Percentiles rank a stretch among this genome's conserved stretches.
Conservation (phyloP, 208 protist genomes). For the Leishmania gerbilli region DNA sequence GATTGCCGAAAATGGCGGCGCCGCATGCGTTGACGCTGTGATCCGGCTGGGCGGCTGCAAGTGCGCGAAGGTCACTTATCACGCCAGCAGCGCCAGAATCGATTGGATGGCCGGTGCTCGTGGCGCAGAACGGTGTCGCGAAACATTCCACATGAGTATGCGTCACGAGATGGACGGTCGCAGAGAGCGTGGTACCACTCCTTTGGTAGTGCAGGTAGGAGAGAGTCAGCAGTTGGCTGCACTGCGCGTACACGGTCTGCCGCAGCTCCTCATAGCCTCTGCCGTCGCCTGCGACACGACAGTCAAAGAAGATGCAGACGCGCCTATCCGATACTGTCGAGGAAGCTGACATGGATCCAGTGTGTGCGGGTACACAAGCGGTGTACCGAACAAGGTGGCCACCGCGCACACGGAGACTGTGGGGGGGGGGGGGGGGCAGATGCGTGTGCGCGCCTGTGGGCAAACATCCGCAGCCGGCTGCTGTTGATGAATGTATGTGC, state of each 20-base stretch:
- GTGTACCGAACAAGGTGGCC: background rate
- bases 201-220: background rate
- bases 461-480: background rate
- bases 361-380: background rate
- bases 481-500: background rate
- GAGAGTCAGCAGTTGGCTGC: background rate
- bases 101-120: background rate
- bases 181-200: background rate
- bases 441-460: background rate
- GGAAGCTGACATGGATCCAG: background rate
- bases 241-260: background rate
- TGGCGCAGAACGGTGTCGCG: background rate
- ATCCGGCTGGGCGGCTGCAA: background rate
- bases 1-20: background rate
- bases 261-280: slow-evolving; percentile 3
- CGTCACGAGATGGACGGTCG: background rate
- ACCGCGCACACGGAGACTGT: background rate
- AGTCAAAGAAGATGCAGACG: slow-evolving; percentile 13
- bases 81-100: background rate
- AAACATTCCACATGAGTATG: slow-evolving; percentile 1
- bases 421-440: background rate
- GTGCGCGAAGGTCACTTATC: background rate
- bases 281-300: background rate
- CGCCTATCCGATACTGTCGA: background rate
- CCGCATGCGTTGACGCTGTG: background rate